Percentiles rank a stretch among this genome's conserved stretches.
Conservation (phyloP, 148 eudicot species). For the Rhododendron simsii region DNA sequence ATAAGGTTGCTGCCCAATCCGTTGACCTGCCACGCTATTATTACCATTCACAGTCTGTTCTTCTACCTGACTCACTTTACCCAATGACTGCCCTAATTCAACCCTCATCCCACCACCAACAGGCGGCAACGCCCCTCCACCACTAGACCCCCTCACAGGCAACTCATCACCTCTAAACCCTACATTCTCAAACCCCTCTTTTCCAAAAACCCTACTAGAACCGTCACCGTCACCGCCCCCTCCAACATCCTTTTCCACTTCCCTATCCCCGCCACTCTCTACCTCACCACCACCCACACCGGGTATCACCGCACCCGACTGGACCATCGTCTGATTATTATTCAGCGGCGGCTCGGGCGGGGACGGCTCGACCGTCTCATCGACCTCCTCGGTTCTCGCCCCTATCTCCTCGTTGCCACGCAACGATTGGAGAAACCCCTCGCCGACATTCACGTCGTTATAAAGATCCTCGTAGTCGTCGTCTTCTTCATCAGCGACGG, state of each 20-base stretch:
- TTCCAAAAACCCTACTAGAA: slow-evolving; percentile 24
- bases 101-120: slow-evolving; percentile 56
- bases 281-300: slow-evolving; percentile 28
- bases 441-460: slow-evolving; percentile 82
- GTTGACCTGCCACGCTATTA: slow-evolving; percentile 28
- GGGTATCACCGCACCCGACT: slow-evolving; percentile 16
- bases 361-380: slow-evolving; percentile 24
- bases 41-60: slow-evolving; percentile 22
- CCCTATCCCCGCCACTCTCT: slow-evolving; percentile 20
- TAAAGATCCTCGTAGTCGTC: slow-evolving; percentile 91
- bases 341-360: slow-evolving; percentile 6
- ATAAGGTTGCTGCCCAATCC: slow-evolving; percentile 29
- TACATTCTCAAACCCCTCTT: slow-evolving; percentile 41
- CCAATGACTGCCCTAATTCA: slow-evolving; percentile 46
- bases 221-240: not conserved
- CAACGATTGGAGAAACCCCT: slow-evolving; percentile 60
- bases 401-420: slow-evolving; percentile 52
- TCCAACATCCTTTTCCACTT: slow-evolving; percentile 27
- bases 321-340: slow-evolving; percentile 16
- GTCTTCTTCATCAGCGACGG: slow-evolving; percentile 80
- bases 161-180: slow-evolving; percentile 33
- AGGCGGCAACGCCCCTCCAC: slow-evolving; percentile 12
- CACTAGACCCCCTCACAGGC: slow-evolving; percentile 15
- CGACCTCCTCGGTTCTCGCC: slow-evolving; percentile 30
- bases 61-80: slow-evolving; percentile 42